These are phyloP conservation scores for Fusarium oxysporum DNA, from an alignment of 2,329 filamentous ascomycete genomes.

Conservation along the genomic window DNA sequence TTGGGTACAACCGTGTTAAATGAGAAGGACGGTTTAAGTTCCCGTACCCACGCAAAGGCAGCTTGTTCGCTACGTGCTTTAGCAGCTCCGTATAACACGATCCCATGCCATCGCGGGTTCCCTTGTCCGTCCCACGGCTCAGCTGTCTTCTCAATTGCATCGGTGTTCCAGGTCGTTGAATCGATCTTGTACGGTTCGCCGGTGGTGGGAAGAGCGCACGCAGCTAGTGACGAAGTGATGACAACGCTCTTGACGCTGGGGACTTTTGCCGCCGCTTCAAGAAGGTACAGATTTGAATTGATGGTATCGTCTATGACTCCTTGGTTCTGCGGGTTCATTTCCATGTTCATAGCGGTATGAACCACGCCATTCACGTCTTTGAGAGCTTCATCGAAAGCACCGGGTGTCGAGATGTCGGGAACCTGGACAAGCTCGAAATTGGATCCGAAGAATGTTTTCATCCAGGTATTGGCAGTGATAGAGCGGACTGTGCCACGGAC, in stretches of 20 bases:
- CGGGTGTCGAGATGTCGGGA: not conserved
- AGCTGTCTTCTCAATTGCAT: not conserved
- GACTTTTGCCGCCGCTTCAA: not conserved
- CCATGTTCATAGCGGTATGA: not conserved
- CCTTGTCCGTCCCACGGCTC: not conserved
- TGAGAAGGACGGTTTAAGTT: not conserved
- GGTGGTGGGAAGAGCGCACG: not conserved
- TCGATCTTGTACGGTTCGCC: not conserved
- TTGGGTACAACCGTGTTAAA: not conserved
- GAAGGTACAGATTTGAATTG: not conserved
- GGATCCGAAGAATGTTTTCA: not conserved
- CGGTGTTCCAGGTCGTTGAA: not conserved
- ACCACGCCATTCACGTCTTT: not conserved
- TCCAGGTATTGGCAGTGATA: not conserved
- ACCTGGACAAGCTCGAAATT: not conserved
- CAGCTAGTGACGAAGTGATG: not conserved
- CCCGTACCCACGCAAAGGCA: not conserved
- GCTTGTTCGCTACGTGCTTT: not conserved
- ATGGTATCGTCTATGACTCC: not conserved
- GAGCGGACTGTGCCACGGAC: not conserved
- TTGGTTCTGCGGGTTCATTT: not conserved
- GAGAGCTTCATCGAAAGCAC: not conserved
- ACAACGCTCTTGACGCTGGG: not conserved
- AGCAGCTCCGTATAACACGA: not conserved
- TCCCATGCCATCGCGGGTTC: not conserved